Evolutionary conservation across 2,329 filamentous ascomycete genomes (phyloP), one percentile per base, ranked within the genome.

Genomic region (Hymenoscyphus repandus): DNA sequence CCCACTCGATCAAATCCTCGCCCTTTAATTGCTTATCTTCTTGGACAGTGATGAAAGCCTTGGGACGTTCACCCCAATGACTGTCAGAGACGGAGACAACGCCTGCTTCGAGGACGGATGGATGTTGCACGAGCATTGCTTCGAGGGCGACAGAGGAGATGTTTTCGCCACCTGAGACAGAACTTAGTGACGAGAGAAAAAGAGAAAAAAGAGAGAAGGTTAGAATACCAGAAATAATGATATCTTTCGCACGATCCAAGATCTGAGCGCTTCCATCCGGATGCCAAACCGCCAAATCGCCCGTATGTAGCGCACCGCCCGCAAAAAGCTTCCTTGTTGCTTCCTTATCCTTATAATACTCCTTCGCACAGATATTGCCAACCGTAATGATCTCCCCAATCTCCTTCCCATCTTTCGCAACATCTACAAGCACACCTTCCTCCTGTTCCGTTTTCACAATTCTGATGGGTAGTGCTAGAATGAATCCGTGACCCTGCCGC

Each of bases 11-110:
- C 22, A 99, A 74, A 7, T 88, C 86, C 30, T 83, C 74, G 0
- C 83, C 83, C 2, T 71, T 73, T 15, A 90, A 58, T 1, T 68
- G 64, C 62, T 77, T 80, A n/a, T 82, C 85, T 38, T 79, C 69
- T 65, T 90, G 88, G 31, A 90, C 75, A 0, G 93, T 97, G 53
- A 97, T 73, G 65, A 89, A 99, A 0, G 92, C 93, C 71, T 96
- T 96, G 11, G 93, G 92, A n/a, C 89, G 74, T 71, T 99, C 93
- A 20, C 93, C 93, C 91, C 92, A 99, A 66, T 95, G 88, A 34
- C 83, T 84, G 67, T 97, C 91, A 0, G 85, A 77, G 1, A 97
- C 85, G 1, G 88, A 88, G 5, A 96, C 89, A 31, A 96, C 91
- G 34, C 90, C 93, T 1, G 86, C 91, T 72, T 99, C 93, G 20